A percentile compares a stretch with the other conserved stretches of the same genome.
Conservation (phyloP, 352 stramenopile species). For the Peronospora tabacina region DNA sequence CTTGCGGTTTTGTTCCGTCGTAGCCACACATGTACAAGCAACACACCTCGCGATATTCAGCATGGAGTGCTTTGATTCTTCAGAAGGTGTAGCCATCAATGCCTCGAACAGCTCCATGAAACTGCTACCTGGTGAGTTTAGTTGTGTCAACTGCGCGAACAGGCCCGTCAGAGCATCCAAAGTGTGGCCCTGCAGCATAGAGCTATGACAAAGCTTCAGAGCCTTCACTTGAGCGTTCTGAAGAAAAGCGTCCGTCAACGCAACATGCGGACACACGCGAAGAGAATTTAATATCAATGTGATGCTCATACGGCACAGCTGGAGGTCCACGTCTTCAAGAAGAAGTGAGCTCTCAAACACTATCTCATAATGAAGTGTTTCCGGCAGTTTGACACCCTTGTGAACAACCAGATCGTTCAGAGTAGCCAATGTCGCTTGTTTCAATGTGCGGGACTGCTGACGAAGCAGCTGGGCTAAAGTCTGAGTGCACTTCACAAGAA, state of each 20-base stretch:
- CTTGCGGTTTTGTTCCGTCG: conserved; percentile 50
- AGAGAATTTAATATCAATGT: conserved; percentile 79
- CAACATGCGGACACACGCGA: conserved; percentile 49
- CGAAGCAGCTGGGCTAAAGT: conserved; percentile 89
- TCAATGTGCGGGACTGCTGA: conserved; percentile 92
- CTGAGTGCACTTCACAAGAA: conserved; percentile 84
- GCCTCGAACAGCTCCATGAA: conserved; percentile 86
- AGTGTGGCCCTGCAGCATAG: conserved; percentile 87
- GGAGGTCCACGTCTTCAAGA: conserved; percentile 93
- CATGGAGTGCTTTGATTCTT: conserved; percentile 87
- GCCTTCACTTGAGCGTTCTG: conserved; percentile 67
- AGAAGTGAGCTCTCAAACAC: conserved; percentile 87
- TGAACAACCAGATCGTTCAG: conserved; percentile 86
- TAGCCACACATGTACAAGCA: conserved; percentile 71
- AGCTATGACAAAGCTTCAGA: conserved; percentile 86
- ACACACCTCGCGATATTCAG: conserved; percentile 92
- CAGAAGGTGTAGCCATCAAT: conserved; percentile 53
- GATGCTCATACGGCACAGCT: conserved; percentile 92
- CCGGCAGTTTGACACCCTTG: conserved; percentile 58
- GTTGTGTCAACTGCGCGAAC: conserved; percentile 61
- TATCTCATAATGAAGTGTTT: conserved; percentile 83
- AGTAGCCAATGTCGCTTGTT: conserved; percentile 90
- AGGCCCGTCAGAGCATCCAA: conserved; percentile 46
- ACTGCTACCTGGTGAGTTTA: conserved; percentile 41
- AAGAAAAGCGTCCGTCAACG: conserved; percentile 50